These are phyloP conservation scores for Platanthera zijinensis DNA, from an alignment of 106 monocot species.

Conservation along the genomic window DNA sequence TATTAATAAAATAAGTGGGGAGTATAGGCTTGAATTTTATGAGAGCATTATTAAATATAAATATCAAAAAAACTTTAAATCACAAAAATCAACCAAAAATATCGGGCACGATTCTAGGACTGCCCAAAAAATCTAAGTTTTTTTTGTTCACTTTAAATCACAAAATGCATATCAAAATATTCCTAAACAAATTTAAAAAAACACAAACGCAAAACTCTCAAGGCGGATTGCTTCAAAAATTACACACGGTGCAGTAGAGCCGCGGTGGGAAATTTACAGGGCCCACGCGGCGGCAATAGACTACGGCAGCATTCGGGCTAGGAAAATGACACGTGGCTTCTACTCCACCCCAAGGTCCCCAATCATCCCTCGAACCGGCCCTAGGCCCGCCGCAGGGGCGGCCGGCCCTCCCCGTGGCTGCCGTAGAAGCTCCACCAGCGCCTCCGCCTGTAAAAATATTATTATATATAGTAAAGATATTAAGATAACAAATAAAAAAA, in stretches of 20 bases:
- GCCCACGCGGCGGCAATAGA: not conserved
- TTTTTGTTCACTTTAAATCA: too few species aligned
- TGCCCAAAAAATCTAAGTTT: too few species aligned
- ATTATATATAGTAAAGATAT: not conserved
- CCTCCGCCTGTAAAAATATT: slow-evolving; percentile 3
- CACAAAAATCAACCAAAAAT: too few species aligned
- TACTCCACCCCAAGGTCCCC: not conserved
- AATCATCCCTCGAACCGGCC: not conserved
- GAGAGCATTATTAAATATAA: too few species aligned
- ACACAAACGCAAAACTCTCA: too few species aligned
- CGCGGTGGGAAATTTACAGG: not conserved
- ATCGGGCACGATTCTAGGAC: too few species aligned
- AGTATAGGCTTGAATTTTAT: too few species aligned
- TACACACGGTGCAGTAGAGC: not conserved
- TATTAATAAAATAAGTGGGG: too few species aligned
- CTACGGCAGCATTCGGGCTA: not conserved
- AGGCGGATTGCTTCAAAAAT: too few species aligned
- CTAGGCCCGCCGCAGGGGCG: not conserved
- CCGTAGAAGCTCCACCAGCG: not conserved
- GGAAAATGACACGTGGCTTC: not conserved
- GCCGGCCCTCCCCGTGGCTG: not conserved
- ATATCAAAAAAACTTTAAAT: too few species aligned
- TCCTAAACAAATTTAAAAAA: too few species aligned
- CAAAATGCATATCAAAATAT: too few species aligned
- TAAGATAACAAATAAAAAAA: not conserved